Evolutionary conservation across 345 rosid genomes (phyloP), one percentile per base, ranked within the genome.

Genomic region (Hirschfeldia incana): DNA sequence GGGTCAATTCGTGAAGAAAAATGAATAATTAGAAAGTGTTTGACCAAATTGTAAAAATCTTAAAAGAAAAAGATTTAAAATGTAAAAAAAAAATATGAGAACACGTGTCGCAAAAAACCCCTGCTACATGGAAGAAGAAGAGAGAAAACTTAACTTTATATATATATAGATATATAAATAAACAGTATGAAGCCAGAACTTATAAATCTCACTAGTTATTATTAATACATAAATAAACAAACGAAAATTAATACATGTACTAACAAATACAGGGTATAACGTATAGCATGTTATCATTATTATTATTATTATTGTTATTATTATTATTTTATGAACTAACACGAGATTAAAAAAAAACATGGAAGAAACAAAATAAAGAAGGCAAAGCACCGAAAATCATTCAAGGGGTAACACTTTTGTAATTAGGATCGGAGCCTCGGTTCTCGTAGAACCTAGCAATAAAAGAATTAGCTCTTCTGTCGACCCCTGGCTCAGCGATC

Each of bases 401-500:
- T 75, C 64, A 88, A 69, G 59, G 76, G 69, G 82, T 62, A 44
- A 86, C 55, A 3, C 81, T 68, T 60, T 85, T 87, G 76, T 77
- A 82, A 55, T 84, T 85, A 8, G 86, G 84, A 67, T 88, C 88
- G 16, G 90, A 75, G 67, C 85, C 88, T 34, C 87, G 89, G 51
- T 72, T 83, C 59, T 85, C 88, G 2, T 89, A 81, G 80, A 93
- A 91, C 78, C 83, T 82, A 72, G 85, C 82, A 21, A 93, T 93
- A 82, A 85, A 93, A 37, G 84, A 89, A n/a, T 89, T 76, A 15
- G 98, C 98, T 82, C 72, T 83, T 49, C 93, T 82, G 67, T 92
- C 93, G 13, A 89, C 87, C 21, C 92, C 92, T 4, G 97, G 97
- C 62, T 90, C 96, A n/a, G 90, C 97, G 1, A 82, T 88, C 88